Evolutionary conservation across 331 rosid genomes (phyloP).

Genomic region (Ulmus americana): DNA sequence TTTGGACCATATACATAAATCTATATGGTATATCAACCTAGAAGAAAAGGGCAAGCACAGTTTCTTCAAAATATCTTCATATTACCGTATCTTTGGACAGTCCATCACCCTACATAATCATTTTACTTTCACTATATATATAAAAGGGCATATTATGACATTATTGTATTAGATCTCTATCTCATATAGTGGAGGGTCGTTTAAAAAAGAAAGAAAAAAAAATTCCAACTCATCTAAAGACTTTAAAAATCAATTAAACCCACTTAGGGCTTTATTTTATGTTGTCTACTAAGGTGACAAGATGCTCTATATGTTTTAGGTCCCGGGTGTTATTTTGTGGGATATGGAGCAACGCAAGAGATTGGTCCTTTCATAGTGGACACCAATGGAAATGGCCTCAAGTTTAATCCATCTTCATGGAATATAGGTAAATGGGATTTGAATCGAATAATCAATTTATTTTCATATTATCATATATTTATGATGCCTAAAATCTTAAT

Average conservation of each 20-base stretch:
- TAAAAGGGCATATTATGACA: constrained; percentile 4
- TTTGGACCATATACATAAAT: constrained; percentile 15
- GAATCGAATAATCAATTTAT: background rate
- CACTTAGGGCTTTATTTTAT: constrained; percentile 19
- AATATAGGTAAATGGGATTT: constrained; percentile 49
- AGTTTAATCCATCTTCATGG: constrained; percentile 68
- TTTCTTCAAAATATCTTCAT: constrained; percentile 9
- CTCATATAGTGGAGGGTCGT: constrained; percentile 8
- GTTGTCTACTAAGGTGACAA: constrained; percentile 56
- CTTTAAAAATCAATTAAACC: constrained; percentile 2
- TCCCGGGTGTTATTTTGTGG: constrained; percentile 98
- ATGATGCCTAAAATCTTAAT: too few species aligned
- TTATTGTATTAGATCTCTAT: background rate
- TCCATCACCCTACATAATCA: constrained; percentile 4
- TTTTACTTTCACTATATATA: background rate
- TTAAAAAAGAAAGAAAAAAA: background rate
- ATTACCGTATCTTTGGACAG: constrained; percentile 29
- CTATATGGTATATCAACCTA: background rate
- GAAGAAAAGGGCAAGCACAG: constrained; percentile 10
- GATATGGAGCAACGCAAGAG: constrained; percentile 96
- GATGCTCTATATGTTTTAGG: constrained; percentile 45
- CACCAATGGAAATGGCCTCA: constrained; percentile 45
- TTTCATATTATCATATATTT: too few species aligned
- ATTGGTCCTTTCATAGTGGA: constrained; percentile 89
- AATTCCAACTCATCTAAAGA: constrained; percentile 18